Evolutionary conservation across 495 filamentous ascomycete genomes (phyloP), one percentile per base, ranked within the genome.

Genomic region (Elasticomyces elasticus): DNA sequence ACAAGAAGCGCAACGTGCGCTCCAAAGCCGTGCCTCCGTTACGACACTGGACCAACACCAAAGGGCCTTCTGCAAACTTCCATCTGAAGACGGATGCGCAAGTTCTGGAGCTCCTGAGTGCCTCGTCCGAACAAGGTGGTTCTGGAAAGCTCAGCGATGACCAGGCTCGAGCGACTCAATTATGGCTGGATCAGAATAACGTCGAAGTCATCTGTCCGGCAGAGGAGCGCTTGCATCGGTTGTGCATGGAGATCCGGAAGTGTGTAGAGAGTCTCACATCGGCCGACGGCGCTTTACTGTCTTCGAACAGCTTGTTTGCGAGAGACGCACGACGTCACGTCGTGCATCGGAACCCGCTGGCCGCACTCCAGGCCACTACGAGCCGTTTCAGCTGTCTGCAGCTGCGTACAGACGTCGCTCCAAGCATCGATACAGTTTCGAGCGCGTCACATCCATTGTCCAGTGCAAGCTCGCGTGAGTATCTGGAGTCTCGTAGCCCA

Each of bases 91-190:
- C 86, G 0, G 89, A 95, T 66, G 78, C 85, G 6, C 90, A 96
- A 61, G 77, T 89, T 38, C 77, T 97, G 67, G 89, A 95, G 53
- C 76, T 94, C 17, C 81, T 98, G 67, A 86, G 87, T 23, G 89
- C 89, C 12, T 71, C 79, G 0, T 80, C 81, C 28, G 89, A 88
- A 33, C 86, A 95, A 59, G 92, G 88, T 38, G 90, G 92, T 0
- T 84, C 86, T 1, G 92, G 90, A 67, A 98, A 98, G 65, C 79
- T 98, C 11, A 87, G 86, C n/a, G 92, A 98, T 64, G 90, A 96
- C 49, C 92, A 97, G 64, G 80, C 91, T 1, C 87, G 90, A 30
- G 82, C 89, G 59, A 94, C 89, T 4, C 74, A 79, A 22, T 84
- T 82, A 49, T 98, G 92, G 87, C 69, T 98, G 42, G 79, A 83